Conservation (phyloP, 768 basidiomycete species). For the Tylopilus sp. region DNA sequence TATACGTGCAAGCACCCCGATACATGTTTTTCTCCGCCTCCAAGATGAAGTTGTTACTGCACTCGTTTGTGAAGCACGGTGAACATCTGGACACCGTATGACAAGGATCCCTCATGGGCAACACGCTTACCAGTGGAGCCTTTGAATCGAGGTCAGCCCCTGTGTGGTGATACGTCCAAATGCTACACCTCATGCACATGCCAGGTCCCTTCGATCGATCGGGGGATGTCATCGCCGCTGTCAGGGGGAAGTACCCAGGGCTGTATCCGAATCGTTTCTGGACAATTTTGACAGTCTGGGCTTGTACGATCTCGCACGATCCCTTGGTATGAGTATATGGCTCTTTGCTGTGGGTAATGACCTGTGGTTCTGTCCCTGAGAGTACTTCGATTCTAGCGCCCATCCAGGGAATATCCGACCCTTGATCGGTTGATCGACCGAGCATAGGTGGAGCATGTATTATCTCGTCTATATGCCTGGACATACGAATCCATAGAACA, state of each 20-base stretch:
- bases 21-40: not conserved
- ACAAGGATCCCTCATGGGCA: slow-evolving; percentile 18
- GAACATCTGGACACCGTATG: no score
- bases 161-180: not conserved
- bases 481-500: no score
- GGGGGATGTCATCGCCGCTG: not conserved
- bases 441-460: not conserved
- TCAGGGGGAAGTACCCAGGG: no score
- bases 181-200: slow-evolving; percentile 15
- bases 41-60: no score
- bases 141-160: slow-evolving; percentile 1
- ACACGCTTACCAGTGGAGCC: slow-evolving; percentile 13
- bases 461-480: not conserved
- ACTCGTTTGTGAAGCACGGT: no score
- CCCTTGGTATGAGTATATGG: no score
- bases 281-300: no score
- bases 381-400: not conserved
- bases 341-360: no score
- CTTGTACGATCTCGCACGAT: no score
- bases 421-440: not conserved
- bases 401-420: not conserved
- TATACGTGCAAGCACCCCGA: not conserved
- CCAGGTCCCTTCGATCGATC: no score
- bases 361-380: no score
- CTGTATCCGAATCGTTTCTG: no score